Evolutionary conservation across 1,139 yeast genomes (phyloP), one percentile per base, ranked within the genome.

Genomic region (Hyphopichia buzzinii): DNA sequence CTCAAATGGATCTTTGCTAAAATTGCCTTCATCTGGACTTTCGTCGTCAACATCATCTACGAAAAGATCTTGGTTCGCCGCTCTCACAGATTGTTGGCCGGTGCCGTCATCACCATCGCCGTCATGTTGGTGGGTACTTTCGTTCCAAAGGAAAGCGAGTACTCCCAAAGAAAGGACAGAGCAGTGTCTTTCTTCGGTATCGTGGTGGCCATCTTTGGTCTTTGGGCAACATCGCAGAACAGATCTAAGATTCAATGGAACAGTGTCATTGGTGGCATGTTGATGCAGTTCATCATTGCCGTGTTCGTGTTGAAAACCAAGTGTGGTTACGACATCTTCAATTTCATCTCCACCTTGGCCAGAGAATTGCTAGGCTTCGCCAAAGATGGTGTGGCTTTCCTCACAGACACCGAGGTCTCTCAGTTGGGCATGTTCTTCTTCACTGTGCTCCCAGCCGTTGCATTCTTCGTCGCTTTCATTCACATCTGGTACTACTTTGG

Each of bases 401-500:
- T 80, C 49, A 73, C 82, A 27, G 59, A 59, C 43, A 39, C 54
- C 1, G 67, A 62, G 2, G 63, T 68, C 24, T 56, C 81, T 13
- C 48, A 64, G 24, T 43, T 55, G 7, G 62, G 72, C 11, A 68
- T 63, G 68, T 80, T 80, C 60, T 74, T 79, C 62, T 77, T 80
- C 51, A 58, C 79, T 6, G 84, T 79, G 21, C 62, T 80, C 40
- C 84, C 85, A 15, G 74, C 84, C 3, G 81, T 79, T 39, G 69
- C 79, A 21, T 80, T 80, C 66, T 80, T 80, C 60, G 79, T 79
- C 36, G 81, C 85, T 12, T 69, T 79, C 45, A 75, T 80, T 39
- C 84, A 79, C 52, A 72, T 80, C 41, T 74, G 77, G 67, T 79
- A 72, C 61, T 79, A 79, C 59, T 74, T 66, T 57, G 84, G 84